Evolutionary conservation across 371 early-diverging fungal genomes (phyloP).

Genomic region (Mucor racemosus): DNA sequence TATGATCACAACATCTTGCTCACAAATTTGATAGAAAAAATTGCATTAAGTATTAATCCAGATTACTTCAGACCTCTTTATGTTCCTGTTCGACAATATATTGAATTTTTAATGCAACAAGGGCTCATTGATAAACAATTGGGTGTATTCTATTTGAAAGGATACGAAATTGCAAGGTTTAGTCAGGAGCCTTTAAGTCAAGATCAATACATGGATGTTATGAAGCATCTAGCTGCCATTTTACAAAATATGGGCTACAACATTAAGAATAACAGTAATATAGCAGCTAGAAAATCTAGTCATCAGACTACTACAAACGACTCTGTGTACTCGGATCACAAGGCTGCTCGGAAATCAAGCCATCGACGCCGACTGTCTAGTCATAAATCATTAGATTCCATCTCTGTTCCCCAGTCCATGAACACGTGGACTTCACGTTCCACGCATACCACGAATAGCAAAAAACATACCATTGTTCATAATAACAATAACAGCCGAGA

Average conservation of each 20-base stretch:
- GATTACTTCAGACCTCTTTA: conserved; percentile 53
- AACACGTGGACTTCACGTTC: conserved; percentile 19
- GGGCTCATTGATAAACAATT: conserved; percentile 50
- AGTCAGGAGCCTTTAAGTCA: conserved; percentile 41
- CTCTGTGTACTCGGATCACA: conserved; percentile 4
- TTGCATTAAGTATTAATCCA: conserved; percentile 49
- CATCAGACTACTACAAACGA: conserved; percentile 14
- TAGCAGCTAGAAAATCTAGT: conserved; percentile 3
- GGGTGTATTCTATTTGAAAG: conserved; percentile 57
- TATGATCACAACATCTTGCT: neutral
- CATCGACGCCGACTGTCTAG: conserved; percentile 22
- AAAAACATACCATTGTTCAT: neutral
- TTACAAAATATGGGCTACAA: conserved; percentile 51
- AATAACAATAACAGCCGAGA: neutral
- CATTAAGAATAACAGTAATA: conserved; percentile 18
- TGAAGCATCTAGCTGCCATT: conserved; percentile 54
- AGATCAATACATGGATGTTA: conserved; percentile 46
- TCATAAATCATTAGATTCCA: conserved; percentile 9
- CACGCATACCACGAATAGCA: conserved; percentile 6
- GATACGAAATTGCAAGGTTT: conserved; percentile 65
- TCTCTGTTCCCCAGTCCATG: conserved; percentile 22
- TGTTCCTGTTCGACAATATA: conserved; percentile 61
- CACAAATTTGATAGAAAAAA: conserved; percentile 41
- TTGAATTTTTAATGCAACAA: conserved; percentile 58
- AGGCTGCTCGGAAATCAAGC: conserved; percentile 18